Evolutionary conservation across 1,139 yeast genomes (phyloP), one percentile per base, ranked within the genome.

Genomic region (Blastobotrys arbuscula): DNA sequence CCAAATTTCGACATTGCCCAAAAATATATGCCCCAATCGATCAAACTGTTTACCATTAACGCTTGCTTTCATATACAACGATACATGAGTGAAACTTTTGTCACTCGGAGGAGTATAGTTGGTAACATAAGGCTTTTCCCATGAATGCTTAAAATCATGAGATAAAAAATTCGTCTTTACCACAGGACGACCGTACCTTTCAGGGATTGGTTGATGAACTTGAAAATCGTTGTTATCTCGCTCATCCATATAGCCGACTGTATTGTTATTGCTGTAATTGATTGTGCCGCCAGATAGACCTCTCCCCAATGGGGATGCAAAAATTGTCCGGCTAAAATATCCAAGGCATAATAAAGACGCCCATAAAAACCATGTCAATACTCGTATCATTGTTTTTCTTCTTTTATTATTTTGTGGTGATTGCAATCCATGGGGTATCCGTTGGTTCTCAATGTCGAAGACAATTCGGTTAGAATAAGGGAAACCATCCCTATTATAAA

Each of bases 1-100:
- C 95, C 96, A 87, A 33, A 87, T 66, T 56, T 85, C 86, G 15
- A 76, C 73, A 21, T 82, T 86, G 48, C 77, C 77, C 24, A 87
- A 64, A 59, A 76, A 83, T 24, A 87, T 65, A 59, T 85, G 87
- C 13, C 83, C 85, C 58, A 87, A 70, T 50, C 96, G 72, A 62
- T 87, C 95, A 59, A 78, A 86, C 63, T 87, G 96, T 13, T 78
- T 75, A 10, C 94, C 92, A 41, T 68, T 71, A 4, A 80, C 80
- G 6, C 77, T 66, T 2, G 84, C 81, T 44, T 78, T 73, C 44
- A 87, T 68, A 4, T 79, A 74, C 43, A 85, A 66, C 0, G 79
- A 75, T 15, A 85, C 87, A 54, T 77, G 77, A 56, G 82, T 79
- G 65, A 79, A 87, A 1, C 68, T 64, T 21, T 64, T 57, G 5